phyloP scores from a whole-genome alignment of 164 flowering plant genomes.

The Piper betle region DNA sequence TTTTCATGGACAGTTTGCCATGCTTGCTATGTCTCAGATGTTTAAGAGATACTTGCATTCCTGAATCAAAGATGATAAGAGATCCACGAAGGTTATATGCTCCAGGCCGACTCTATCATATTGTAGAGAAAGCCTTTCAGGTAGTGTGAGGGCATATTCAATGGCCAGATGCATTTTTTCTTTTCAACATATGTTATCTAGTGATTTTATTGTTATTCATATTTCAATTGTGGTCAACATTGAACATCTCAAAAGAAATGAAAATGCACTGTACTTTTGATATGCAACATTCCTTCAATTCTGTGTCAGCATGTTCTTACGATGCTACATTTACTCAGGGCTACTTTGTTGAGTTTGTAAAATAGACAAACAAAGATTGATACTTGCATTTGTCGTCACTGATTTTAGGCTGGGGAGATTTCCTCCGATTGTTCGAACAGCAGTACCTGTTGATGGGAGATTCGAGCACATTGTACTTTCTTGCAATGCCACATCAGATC shows the following conservation, averaged over 20 bases:
- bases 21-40: conserved; percentile 83
- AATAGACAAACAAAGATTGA: neutral
- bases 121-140: conserved; percentile 90
- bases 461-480: conserved; percentile 64
- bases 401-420: conserved; percentile 39
- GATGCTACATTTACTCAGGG: no score
- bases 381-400: neutral
- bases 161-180: neutral
- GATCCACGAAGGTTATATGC: conserved; percentile 97
- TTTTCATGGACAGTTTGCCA: conserved; percentile 56
- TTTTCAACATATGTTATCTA: no score
- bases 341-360: neutral
- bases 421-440: conserved; percentile 59
- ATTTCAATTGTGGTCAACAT: no score
- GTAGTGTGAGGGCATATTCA: conserved; percentile 14
- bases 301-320: no score
- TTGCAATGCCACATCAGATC: conserved; percentile 58
- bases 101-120: conserved; percentile 95
- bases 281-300: neutral
- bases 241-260: no score
- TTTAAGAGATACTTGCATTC: conserved; percentile 81
- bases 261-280: neutral
- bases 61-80: conserved; percentile 68
- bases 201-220: no score
- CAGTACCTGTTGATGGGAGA: conserved; percentile 74